Evolutionary conservation across 2,329 filamentous ascomycete species (phyloP).

Genomic region (Aaosphaeria arxii): DNA sequence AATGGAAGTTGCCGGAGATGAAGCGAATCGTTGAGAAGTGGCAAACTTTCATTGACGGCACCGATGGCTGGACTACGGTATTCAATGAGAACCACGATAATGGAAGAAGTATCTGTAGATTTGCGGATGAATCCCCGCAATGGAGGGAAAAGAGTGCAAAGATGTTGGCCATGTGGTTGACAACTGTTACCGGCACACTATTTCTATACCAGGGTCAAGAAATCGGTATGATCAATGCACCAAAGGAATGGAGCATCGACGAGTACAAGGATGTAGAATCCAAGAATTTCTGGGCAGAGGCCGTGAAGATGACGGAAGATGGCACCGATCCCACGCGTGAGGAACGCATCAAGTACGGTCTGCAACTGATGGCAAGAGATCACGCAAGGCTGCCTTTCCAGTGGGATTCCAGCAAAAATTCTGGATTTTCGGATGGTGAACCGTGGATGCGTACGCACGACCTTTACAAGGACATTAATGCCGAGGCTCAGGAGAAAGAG

Average conservation of each 20-base stretch:
- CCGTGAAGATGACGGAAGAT: slow-evolving; percentile 22
- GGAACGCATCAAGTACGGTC: slow-evolving; percentile 42
- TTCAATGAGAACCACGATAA: slow-evolving; percentile 67
- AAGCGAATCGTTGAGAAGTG: slow-evolving; percentile 42
- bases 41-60: slow-evolving; percentile 49
- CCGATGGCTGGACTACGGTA: slow-evolving; percentile 53
- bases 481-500: slow-evolving; percentile 51
- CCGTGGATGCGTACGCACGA: slow-evolving; percentile 73
- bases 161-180: slow-evolving; percentile 52
- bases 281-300: slow-evolving; percentile 41
- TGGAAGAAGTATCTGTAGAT: slow-evolving; percentile 54
- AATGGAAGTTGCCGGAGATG: slow-evolving; percentile 44
- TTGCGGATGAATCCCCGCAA: slow-evolving; percentile 46
- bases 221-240: slow-evolving; percentile 58
- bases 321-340: slow-evolving; percentile 30
- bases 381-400: slow-evolving; percentile 71
- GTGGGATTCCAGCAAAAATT: slow-evolving; percentile 61
- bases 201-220: slow-evolving; percentile 63
- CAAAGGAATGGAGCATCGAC: slow-evolving; percentile 47
- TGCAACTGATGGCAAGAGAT: slow-evolving; percentile 62
- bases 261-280: slow-evolving; percentile 65
- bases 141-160: slow-evolving; percentile 49
- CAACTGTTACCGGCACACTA: slow-evolving; percentile 51
- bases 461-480: slow-evolving; percentile 59
- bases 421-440: slow-evolving; percentile 60